Base-by-base conservation (phyloP, 164 flowering plant species). In the Akebia trifoliata region DNA sequence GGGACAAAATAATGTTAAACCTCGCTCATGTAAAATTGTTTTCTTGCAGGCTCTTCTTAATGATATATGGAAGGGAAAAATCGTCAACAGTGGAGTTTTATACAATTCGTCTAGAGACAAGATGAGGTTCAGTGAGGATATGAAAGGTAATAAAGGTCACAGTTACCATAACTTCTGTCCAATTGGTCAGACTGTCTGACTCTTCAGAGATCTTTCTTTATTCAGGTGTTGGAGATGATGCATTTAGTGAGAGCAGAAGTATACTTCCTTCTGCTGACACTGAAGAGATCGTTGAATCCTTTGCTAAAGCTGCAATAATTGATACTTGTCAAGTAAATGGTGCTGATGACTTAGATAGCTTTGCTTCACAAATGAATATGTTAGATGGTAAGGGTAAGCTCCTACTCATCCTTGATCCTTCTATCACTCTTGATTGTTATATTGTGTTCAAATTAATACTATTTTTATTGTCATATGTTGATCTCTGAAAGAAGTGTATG, bases 21-120 rank as follows among this genome's bases (percentile, higher is more conserved):
- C n/a, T 42, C 30, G 32, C 14, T 42, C 14, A 17, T 60, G 46
- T 32, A 17, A 52, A 24, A 30, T 25, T 18, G 30, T 24, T 17
- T 4, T n/a, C 24, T 35, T 22, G 44, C 74, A 93, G 98, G 84
- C 59, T 53, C 57, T 81, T 38, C 74, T 90, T 50, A 58, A 67
- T 50, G 88, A 82, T 60, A 82, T 93, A 53, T 76, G 81, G 82
- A 80, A 73, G 52, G 98, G 98, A 12, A 82, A 77, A 69, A 65
- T 84, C 37, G 81, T 64, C 4, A 69, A 73, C 59, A 81, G 97
- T 62, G 91, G 72, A 38, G 83, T 69, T 31, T 50, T 54, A 0
- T 71, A 75, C 68, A 75, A 69, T 66, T 63, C 92, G 40, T 62
- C 56, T 42, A 69, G 71, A 59, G 78, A 81, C 40, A 65, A 56